Evolutionary conservation across 2,329 filamentous ascomycete genomes (phyloP).

Genomic region (Neurospora sp.): DNA sequence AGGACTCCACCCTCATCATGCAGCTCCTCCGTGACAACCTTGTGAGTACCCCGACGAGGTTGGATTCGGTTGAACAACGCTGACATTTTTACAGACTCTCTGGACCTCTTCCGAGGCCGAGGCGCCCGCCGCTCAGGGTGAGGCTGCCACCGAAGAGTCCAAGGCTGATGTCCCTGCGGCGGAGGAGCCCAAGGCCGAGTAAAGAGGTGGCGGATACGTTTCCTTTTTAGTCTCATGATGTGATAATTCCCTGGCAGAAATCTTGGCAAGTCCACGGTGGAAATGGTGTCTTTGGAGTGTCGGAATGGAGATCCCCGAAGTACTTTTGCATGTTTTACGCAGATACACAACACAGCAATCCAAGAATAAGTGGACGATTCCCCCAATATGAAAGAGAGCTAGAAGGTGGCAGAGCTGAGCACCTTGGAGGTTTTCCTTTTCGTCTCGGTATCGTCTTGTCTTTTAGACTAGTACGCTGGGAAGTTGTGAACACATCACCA

Average conservation of each 20-base stretch:
- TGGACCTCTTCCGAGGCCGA: constrained; percentile 99
- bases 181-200: constrained; percentile 63
- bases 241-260: constrained; percentile 31
- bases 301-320: constrained; percentile 42
- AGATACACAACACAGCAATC: constrained; percentile 29
- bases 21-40: constrained; percentile 96
- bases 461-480: constrained; percentile 39
- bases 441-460: constrained; percentile 33
- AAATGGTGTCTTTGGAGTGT: constrained; percentile 54
- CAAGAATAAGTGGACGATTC: constrained; percentile 20
- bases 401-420: constrained; percentile 31
- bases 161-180: constrained; percentile 41
- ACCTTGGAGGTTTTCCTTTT: constrained; percentile 29
- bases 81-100: constrained; percentile 60
- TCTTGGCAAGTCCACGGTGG: constrained; percentile 31
- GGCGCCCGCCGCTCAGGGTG: constrained; percentile 51
- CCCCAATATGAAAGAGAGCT: constrained; percentile 22
- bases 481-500: constrained; percentile 45
- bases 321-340: constrained; percentile 40
- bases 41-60: constrained; percentile 37
- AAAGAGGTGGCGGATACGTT: constrained; percentile 28
- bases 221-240: constrained; percentile 28
- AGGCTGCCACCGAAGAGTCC: constrained; percentile 46
- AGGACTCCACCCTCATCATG: constrained; percentile 98
- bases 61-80: constrained; percentile 8